These are phyloP conservation scores for Coemansia sp. DNA, from an alignment of 192 early-diverging fungal species.

Conservation along the genomic window DNA sequence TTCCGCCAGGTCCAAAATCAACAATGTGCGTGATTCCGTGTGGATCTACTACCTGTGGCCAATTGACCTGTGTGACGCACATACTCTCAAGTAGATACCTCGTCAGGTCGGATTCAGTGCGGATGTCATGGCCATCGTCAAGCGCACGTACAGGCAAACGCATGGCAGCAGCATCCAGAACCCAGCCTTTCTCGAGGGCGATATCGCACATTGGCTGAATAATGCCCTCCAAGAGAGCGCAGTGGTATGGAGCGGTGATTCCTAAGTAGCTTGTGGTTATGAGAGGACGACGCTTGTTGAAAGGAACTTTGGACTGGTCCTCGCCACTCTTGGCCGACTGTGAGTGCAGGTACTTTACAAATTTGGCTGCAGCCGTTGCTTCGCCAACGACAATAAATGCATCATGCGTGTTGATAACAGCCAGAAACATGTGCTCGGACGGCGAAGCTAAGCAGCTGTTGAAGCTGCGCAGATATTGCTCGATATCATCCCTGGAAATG, in stretches of 20 bases:
- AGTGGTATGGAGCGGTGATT: constrained; percentile 78
- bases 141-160: constrained; percentile 69
- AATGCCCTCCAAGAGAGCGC: background rate
- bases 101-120: constrained; percentile 59
- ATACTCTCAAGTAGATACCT: constrained; percentile 66
- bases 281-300: constrained; percentile 73
- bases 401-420: constrained; percentile 18
- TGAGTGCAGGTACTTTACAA: constrained; percentile 7
- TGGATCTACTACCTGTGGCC: constrained; percentile 58
- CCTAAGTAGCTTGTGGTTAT: constrained; percentile 78
- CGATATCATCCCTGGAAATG: background rate
- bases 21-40: constrained; percentile 75
- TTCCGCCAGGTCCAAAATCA: constrained; percentile 88
- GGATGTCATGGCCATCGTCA: constrained; percentile 77
- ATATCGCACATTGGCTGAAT: background rate
- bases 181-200: constrained; percentile 23
- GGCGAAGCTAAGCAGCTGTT: constrained; percentile 6
- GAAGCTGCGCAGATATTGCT: constrained; percentile 8
- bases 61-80: constrained; percentile 62
- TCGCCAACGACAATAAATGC: constrained; percentile 25
- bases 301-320: constrained; percentile 72
- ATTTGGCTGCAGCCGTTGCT: constrained; percentile 1
- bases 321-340: constrained; percentile 10
- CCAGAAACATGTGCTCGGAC: constrained; percentile 9
- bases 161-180: constrained; percentile 15